Evolutionary conservation across 208 protist genomes (phyloP), one percentile per base, ranked within the genome.

Genomic region (Angomonas deanei): DNA sequence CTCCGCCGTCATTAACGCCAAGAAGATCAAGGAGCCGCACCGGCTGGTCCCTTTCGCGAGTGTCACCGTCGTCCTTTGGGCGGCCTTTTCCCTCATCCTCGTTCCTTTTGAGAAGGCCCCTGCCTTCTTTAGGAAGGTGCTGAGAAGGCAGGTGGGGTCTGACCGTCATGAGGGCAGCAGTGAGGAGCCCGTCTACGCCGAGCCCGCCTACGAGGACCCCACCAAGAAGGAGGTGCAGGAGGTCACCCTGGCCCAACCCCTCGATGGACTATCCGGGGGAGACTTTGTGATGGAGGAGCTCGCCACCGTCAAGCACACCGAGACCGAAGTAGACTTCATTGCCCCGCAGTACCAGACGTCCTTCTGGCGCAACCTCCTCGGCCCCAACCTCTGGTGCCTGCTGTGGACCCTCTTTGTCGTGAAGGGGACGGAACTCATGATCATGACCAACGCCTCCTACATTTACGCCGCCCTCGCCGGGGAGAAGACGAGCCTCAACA

Each of bases 281-380:
- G 47, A 53, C 10, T 5, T 23, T 5, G 47, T 53, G 47, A n/a
- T 6, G 11, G 47, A 28, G 47, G 47, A 8, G n/a, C 8, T 53
- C 47, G n/a, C 8, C 19, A 11, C 47, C 5, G 8, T n/a, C 47
- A n/a, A 53, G 11, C 10, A 53, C 11, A 26, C 47, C 3, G 54
- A 59, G 17, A 71, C 64, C 15, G 72, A 84, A 38, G 54, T 82
- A 6, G 80, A 87, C 60, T 87, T 76, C 64, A 66, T 85, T 47
- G 76, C 79, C 3, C 83, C 83, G 13, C 76, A 83, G 60, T 90
- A 86, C 55, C 76, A 73, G 53, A 75, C 71, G 24, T 59, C 30
- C 32, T 90, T 90, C 67, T 26, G 74, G 23, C 68, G 67, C 31
- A 85, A 78, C 59, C 47, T 78, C 11, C 53, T 46, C 26, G 76